Evolutionary conservation across 768 basidiomycete species (phyloP), one percentile per base, ranked within the genome.

Genomic region (Vararia minispora): DNA sequence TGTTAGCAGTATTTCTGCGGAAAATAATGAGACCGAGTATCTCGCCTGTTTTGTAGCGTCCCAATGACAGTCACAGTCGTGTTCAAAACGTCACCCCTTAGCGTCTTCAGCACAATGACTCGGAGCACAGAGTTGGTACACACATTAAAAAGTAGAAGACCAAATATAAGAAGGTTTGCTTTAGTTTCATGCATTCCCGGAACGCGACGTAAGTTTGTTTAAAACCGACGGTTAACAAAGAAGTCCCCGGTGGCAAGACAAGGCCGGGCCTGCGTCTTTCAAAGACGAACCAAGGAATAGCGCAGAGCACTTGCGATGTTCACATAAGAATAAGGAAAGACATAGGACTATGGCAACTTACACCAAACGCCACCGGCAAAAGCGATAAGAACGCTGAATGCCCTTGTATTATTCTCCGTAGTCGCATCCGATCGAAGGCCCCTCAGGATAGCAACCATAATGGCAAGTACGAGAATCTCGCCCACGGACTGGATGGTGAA

Each of bases 291-390:
- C 82, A 84, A 1, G 81, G 82, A 3, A 81, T 48, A 4, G 80
- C 77, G 46, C 76, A 80, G 6, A 74, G 38, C 23, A 81, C 79
- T 81, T 16, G 28, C 6, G 23, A 8, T 12, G 11, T 16, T n/a
- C 20, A 25, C 9, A 24, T 16, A n/a, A 14, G 5, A 22, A 33
- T 40, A 17, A 18, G 12, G 33, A 27, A 28, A 16, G 21, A 10
- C 20, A 17, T 9, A n/a, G n/a, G n/a, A n/a, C n/a, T n/a, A n/a
- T n/a, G n/a, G n/a, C n/a, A n/a, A 63, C 76, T 34, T 53, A 78
- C 79, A 44, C 82, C 83, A 86, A 6, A 79, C 65, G n/a, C 71
- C 82, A 1, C 82, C 82, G 13, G 79, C 69, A 54, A 83, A 86
- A 0, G 84, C 83, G 44, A 84, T 80, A n/a, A 85, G 60, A 9